Base-by-base conservation (phyloP, 1,284 basidiomycete species). In the Laetiporus sulphureus region DNA sequence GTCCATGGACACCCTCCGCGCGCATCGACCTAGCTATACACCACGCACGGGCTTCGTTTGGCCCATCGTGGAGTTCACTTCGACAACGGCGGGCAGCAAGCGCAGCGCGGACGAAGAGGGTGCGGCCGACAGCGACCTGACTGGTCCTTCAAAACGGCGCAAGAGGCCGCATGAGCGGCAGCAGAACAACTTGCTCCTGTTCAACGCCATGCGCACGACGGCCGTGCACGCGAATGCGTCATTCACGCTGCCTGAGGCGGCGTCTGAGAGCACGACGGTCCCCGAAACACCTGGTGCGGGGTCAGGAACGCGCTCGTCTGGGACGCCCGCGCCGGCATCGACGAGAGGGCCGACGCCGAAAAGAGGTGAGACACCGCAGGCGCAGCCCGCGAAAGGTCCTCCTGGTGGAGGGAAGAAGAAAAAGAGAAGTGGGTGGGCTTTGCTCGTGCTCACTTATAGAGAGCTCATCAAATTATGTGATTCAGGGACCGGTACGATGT, bases 31-130 rank as follows among this genome's bases (percentile, higher is more conserved):
- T 5, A 82, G 83, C 45, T 87, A 84, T 56, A 84, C 83, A 12
- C 85, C 85, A 41, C 73, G 85, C 32, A 82, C 82, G 30, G 85
- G 85, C 7, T 88, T 87, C 53, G 73, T 82, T 3, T 89, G 85
- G 85, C 85, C 85, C 31, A 77, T 89, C 46, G 66, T 72, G 42
- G 59, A 74, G 13, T 64, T 71, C 15, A 50, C 68, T 8, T 67
- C 73, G 32, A 69, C 72, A 30, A 47, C 54, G 29, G 44, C 50
- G 36, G 60, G 54, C 48, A 76, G 75, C 61, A 77, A 74, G 55
- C 61, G 70, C 27, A 48, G 45, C 19, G 41, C 50, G 24, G 61
- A 59, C 20, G 64, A 63, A 24, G 53, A 53, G 42, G 60, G 62
- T 15, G 52, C 56, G 36, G 51, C 51, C 18, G 38, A 43, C 38